Conservation (phyloP, 2,329 filamentous ascomycete genomes). For the Aureobasidium sp. region DNA sequence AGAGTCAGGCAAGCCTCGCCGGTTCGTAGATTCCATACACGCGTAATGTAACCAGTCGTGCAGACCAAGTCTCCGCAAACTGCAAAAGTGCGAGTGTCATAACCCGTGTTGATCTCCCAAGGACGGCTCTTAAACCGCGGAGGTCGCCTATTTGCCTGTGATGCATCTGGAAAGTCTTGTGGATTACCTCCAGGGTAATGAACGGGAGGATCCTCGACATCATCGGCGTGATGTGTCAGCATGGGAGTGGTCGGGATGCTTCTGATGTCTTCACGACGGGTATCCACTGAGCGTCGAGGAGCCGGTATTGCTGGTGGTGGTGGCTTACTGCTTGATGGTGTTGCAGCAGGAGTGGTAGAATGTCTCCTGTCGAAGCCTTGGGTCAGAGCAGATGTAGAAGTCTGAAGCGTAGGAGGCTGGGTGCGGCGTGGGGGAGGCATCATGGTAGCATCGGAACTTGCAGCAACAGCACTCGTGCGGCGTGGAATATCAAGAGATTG, state of each 20-base stretch:
- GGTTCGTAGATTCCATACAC: constrained; percentile 78
- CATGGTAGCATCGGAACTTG: not conserved
- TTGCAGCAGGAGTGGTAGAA: constrained; percentile 13
- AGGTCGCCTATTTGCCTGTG: constrained; percentile 74
- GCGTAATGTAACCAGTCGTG: constrained; percentile 77
- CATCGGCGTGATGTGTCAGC: constrained; percentile 31
- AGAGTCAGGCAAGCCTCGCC: constrained; percentile 77
- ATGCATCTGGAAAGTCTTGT: constrained; percentile 70
- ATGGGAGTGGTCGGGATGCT: constrained; percentile 20
- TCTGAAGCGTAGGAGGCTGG: constrained; percentile 11
- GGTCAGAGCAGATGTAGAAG: constrained; percentile 24
- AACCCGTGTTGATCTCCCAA: constrained; percentile 74
- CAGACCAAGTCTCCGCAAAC: constrained; percentile 83
- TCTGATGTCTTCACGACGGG: constrained; percentile 14
- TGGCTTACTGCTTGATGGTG: constrained; percentile 16
- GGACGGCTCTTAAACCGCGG: constrained; percentile 66
- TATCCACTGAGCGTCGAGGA: constrained; percentile 25
- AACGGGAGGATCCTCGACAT: constrained; percentile 17
- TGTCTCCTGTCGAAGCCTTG: constrained; percentile 24
- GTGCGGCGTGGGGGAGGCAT: constrained; percentile 10
- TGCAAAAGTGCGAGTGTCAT: constrained; percentile 79
- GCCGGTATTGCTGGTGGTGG: constrained; percentile 29
- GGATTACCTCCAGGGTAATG: constrained; percentile 16
- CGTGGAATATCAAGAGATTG: constrained; percentile 14
- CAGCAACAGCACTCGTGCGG: constrained; percentile 3